Percentiles rank a stretch among this genome's conserved stretches.
These are phyloP conservation scores for Aureobasidium mangrovei DNA, from an alignment of 2,329 filamentous ascomycete genomes.

Conservation along the genomic window DNA sequence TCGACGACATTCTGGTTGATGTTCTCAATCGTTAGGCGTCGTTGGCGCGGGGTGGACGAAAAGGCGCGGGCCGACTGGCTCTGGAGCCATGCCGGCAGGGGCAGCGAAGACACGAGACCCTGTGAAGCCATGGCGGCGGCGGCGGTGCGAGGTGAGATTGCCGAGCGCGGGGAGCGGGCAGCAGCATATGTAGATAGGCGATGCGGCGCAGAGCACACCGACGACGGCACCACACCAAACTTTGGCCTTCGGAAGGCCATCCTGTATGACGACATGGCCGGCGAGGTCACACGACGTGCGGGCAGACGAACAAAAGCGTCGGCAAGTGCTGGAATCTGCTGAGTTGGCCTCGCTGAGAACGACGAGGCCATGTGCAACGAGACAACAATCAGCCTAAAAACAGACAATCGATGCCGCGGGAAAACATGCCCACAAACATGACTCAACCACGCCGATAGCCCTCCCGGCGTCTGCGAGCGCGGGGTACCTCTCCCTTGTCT, in stretches of 20 bases:
- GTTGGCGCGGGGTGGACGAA: slow-evolving; percentile 8
- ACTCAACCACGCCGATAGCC: background rate
- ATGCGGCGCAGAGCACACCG: background rate
- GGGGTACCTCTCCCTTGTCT: no score
- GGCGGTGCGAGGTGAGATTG: background rate
- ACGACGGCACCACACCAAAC: background rate
- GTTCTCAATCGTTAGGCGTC: slow-evolving; percentile 61
- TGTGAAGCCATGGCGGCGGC: slow-evolving; percentile 3
- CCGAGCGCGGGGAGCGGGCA: background rate
- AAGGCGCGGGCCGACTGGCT: slow-evolving; percentile 2
- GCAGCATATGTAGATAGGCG: slow-evolving; percentile 10
- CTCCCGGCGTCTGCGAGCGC: no score
- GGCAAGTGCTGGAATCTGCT: background rate
- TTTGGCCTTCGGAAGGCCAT: slow-evolving; percentile 3
- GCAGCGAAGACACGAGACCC: slow-evolving; percentile 2
- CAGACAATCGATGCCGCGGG: background rate
- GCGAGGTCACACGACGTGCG: background rate
- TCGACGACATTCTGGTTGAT: slow-evolving; percentile 84
- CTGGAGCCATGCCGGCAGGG: background rate
- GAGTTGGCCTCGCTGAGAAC: background rate
- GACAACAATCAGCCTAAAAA: slow-evolving; percentile 10
- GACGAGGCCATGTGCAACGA: background rate
- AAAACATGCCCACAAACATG: background rate
- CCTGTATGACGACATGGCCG: slow-evolving; percentile 8
- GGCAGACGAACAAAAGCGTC: background rate